Conservation (phyloP, 768 basidiomycete species). For the Asterophora parasitica region DNA sequence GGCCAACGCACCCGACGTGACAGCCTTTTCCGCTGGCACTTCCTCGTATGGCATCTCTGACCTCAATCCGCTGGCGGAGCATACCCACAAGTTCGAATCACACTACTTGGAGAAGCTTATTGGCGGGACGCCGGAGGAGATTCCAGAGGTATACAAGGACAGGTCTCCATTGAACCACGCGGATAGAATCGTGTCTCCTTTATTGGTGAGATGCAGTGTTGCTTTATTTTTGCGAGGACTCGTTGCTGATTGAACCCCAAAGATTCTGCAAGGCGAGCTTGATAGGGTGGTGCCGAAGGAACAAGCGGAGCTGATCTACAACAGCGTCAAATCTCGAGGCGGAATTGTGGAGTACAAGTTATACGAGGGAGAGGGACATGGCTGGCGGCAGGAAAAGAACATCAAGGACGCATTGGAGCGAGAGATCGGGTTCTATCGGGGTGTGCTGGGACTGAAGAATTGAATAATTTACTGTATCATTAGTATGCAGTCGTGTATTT, state of each 20-base stretch:
- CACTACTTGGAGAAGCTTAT: slow-evolving; percentile 55
- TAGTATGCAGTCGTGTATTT: no score
- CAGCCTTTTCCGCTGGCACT: slow-evolving; percentile 57
- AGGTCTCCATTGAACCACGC: slow-evolving; percentile 63
- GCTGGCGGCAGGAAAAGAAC: slow-evolving; percentile 52
- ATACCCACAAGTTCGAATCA: slow-evolving; percentile 72
- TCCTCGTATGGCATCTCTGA: slow-evolving; percentile 70
- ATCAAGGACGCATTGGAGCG: slow-evolving; percentile 48
- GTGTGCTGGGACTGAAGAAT: slow-evolving; percentile 32
- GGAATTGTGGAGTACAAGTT: slow-evolving; percentile 55
- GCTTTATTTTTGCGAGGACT: not conserved
- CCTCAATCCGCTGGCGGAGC: slow-evolving; percentile 46
- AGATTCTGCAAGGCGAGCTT: slow-evolving; percentile 67
- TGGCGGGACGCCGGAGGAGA: slow-evolving; percentile 50
- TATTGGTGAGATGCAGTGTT: slow-evolving; percentile 44
- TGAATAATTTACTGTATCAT: no score
- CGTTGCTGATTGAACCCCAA: not conserved
- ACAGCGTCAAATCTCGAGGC: slow-evolving; percentile 43
- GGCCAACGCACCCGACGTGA: slow-evolving; percentile 34
- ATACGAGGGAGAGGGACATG: slow-evolving; percentile 65
- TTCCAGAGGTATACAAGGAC: slow-evolving; percentile 54
- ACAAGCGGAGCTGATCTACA: slow-evolving; percentile 57
- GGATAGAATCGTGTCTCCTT: slow-evolving; percentile 53
- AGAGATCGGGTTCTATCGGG: slow-evolving; percentile 51
- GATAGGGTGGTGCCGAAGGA: slow-evolving; percentile 65